Evolutionary conservation across 2,329 filamentous ascomycete genomes (phyloP).

Genomic region (Trichophyton equinum): DNA sequence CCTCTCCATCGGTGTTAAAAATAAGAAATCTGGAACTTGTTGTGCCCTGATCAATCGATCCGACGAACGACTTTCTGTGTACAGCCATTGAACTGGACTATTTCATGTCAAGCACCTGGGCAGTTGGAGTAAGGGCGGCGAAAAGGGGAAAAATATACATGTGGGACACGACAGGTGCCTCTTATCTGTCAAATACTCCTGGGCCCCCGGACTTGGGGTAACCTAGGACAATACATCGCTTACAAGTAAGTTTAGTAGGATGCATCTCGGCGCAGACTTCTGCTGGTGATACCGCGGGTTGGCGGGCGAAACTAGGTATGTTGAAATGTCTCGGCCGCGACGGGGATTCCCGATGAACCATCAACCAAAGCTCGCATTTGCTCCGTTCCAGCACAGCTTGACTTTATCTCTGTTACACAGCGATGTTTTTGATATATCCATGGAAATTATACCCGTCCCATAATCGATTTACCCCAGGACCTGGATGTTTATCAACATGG

Average conservation of each 20-base stretch:
- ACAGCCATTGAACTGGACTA: not conserved
- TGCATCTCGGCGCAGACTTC: not conserved
- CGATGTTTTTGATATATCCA: not conserved
- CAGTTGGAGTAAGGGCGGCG: not conserved
- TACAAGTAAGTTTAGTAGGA: not conserved
- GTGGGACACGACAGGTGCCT: not conserved
- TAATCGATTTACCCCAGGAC: not conserved
- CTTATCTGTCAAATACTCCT: not conserved
- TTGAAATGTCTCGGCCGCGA: not conserved
- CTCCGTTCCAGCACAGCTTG: not conserved
- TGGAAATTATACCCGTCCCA: not conserved
- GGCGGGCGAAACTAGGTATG: not conserved
- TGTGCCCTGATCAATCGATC: conserved; percentile 82
- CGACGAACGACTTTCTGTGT: conserved; percentile 46
- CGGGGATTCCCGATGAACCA: not conserved
- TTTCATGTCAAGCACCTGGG: not conserved
- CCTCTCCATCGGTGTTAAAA: conserved; percentile 66
- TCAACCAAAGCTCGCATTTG: not conserved
- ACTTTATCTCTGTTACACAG: not conserved
- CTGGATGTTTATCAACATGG: not conserved
- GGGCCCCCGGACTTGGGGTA: not conserved
- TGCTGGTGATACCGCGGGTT: not conserved
- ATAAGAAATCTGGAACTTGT: conserved; percentile 84
- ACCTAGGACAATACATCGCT: not conserved
- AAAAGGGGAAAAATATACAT: not conserved